Evolutionary conservation across 2,329 filamentous ascomycete genomes (phyloP).

Genomic region (Achaetomium macrosporum): DNA sequence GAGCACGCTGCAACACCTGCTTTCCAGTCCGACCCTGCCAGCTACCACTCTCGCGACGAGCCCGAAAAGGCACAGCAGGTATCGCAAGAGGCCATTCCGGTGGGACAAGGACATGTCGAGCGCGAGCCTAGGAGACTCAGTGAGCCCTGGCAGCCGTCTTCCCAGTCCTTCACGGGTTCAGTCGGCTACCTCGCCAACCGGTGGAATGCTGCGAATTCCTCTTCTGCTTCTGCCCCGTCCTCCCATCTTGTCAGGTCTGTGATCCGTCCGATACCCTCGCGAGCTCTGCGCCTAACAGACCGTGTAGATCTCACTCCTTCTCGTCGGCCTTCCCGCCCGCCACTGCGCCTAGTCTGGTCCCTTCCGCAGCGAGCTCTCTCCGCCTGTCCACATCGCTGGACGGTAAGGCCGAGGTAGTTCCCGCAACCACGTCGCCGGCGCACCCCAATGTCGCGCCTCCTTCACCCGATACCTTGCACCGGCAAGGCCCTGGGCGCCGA

Average conservation of each 20-base stretch:
- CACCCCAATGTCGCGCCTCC: slow-evolving; percentile 48
- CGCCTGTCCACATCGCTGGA: slow-evolving; percentile 80
- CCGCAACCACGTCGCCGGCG: slow-evolving; percentile 63
- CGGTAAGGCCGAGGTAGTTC: slow-evolving; percentile 81
- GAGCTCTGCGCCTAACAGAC: slow-evolving; percentile 11
- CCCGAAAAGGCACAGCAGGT: slow-evolving; percentile 6
- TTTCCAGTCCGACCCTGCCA: slow-evolving; percentile 6
- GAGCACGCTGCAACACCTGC: slow-evolving; percentile 11
- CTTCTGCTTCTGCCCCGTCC: slow-evolving; percentile 49
- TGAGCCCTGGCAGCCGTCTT: slow-evolving; percentile 22
- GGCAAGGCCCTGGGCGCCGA: neutral
- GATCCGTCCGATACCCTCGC: neutral
- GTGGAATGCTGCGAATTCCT: slow-evolving; percentile 49
- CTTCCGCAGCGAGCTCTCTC: slow-evolving; percentile 35
- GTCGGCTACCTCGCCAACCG: slow-evolving; percentile 51
- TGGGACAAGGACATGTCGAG: slow-evolving; percentile 6
- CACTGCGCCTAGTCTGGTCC: slow-evolving; percentile 32
- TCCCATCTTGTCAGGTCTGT: slow-evolving; percentile 41
- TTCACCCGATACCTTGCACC: neutral
- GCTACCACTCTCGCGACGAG: slow-evolving; percentile 15
- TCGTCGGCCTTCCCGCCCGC: slow-evolving; percentile 37
- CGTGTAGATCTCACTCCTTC: slow-evolving; percentile 39
- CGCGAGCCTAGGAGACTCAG: neutral
- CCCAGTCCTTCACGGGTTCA: slow-evolving; percentile 39
- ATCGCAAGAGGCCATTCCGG: neutral